Evolutionary conservation across 2,329 filamentous ascomycete genomes (phyloP).

Genomic region (Myotisia sp.): DNA sequence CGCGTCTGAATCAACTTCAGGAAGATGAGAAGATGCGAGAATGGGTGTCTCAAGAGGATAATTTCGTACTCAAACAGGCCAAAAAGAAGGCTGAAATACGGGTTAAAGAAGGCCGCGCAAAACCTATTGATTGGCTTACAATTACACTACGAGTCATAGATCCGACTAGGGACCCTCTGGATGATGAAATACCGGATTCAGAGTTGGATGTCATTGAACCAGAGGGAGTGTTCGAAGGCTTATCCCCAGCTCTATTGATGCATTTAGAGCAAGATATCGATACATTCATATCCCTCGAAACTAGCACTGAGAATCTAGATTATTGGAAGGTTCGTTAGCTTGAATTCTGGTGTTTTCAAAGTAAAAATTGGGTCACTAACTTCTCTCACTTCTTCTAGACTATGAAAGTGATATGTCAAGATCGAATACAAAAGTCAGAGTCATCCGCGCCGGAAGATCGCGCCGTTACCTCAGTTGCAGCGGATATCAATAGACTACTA

Average conservation of each 20-base stretch:
- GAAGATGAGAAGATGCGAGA: slow-evolving; percentile 64
- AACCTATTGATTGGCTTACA: slow-evolving; percentile 84
- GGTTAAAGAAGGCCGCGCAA: slow-evolving; percentile 77
- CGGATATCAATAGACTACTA: slow-evolving; percentile 78
- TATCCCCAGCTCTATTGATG: slow-evolving; percentile 51
- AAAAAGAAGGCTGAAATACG: slow-evolving; percentile 97
- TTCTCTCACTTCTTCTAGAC: slow-evolving; percentile 45
- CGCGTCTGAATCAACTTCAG: slow-evolving; percentile 42
- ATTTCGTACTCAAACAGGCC: slow-evolving; percentile 87
- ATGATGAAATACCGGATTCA: slow-evolving; percentile 65
- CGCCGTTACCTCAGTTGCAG: slow-evolving; percentile 62
- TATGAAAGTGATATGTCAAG: slow-evolving; percentile 68
- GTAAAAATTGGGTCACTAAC: slow-evolving; percentile 9
- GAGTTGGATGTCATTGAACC: slow-evolving; percentile 72
- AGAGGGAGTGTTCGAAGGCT: slow-evolving; percentile 60
- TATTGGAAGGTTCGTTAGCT: slow-evolving; percentile 64
- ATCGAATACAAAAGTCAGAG: slow-evolving; percentile 53
- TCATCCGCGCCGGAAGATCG: slow-evolving; percentile 51
- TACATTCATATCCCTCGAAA: slow-evolving; percentile 66
- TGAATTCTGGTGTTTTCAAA: background rate
- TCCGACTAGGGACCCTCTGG: slow-evolving; percentile 58
- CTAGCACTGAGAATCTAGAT: slow-evolving; percentile 59
- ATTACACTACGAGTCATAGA: slow-evolving; percentile 85
- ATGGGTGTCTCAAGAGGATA: slow-evolving; percentile 90
- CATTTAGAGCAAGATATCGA: slow-evolving; percentile 75